Conservation (phyloP, 495 filamentous ascomycete genomes). For the Daldinia grandis region DNA sequence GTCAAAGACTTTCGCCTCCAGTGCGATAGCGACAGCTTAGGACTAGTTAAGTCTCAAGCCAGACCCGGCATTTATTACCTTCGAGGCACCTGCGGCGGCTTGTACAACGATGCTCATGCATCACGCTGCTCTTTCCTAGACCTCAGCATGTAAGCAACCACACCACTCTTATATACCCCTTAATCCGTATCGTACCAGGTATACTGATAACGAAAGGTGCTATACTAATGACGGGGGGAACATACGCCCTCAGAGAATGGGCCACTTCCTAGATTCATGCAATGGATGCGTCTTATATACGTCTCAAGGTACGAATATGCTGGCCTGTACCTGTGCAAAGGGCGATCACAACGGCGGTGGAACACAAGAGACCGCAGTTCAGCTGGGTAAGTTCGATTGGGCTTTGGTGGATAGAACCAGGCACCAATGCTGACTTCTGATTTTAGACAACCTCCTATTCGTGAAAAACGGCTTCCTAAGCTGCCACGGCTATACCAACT, state of each 20-base stretch:
- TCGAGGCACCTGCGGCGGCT: slow-evolving; percentile 9
- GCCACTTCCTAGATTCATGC: slow-evolving; percentile 11
- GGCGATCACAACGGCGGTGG: background rate
- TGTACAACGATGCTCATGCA: slow-evolving; percentile 1
- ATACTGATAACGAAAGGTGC: slow-evolving; percentile 13
- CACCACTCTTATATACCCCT: background rate
- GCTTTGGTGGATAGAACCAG: background rate
- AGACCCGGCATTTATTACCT: slow-evolving; percentile 18
- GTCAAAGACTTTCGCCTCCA: slow-evolving; percentile 17
- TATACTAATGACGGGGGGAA: slow-evolving; percentile 20
- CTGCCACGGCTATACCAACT: slow-evolving; percentile 26
- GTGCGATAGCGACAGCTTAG: slow-evolving; percentile 11
- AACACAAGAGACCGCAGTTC: slow-evolving; percentile 1
- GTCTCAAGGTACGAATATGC: background rate
- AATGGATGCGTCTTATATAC: background rate
- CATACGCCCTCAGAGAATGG: background rate
- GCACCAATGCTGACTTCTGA: background rate
- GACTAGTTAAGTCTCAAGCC: slow-evolving; percentile 1
- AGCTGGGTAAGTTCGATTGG: slow-evolving; percentile 10
- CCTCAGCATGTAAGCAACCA: slow-evolving; percentile 21
- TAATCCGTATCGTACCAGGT: too few species aligned
- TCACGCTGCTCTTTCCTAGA: slow-evolving; percentile 29
- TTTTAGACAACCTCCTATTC: slow-evolving; percentile 12
- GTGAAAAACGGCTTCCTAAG: slow-evolving; percentile 28
- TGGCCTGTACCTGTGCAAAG: slow-evolving; percentile 7